Evolutionary conservation across 1,284 basidiomycete genomes (phyloP).

Genomic region (Apiotrichum montevideense): DNA sequence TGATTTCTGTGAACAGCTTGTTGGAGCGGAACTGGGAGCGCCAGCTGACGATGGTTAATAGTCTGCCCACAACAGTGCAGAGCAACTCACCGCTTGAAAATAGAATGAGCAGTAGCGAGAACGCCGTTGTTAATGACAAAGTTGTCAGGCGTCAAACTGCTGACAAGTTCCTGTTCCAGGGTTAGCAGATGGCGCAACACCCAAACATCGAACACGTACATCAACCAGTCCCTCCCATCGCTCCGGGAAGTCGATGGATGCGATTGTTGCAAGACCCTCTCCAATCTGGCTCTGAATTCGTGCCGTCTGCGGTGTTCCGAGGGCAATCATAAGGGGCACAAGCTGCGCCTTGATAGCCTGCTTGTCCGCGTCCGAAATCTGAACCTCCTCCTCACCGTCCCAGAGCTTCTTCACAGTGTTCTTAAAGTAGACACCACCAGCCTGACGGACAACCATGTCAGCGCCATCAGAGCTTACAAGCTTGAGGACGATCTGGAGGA

Average conservation of each 20-base stretch:
- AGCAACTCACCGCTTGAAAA: constrained; percentile 61
- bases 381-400: constrained; percentile 56
- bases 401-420: constrained; percentile 77
- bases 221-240: constrained; percentile 80
- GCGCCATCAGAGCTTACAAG: constrained; percentile 55
- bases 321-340: constrained; percentile 52
- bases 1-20: constrained; percentile 79
- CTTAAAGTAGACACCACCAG: constrained; percentile 81
- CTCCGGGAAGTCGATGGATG: constrained; percentile 76
- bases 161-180: constrained; percentile 66
- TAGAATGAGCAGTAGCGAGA: constrained; percentile 89
- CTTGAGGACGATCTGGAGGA: constrained; percentile 70
- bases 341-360: constrained; percentile 51
- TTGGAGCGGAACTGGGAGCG: constrained; percentile 84
- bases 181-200: background rate
- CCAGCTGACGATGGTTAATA: constrained; percentile 54
- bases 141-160: constrained; percentile 67
- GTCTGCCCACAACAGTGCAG: background rate
- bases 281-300: constrained; percentile 67
- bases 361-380: constrained; percentile 45
- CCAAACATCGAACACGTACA: constrained; percentile 52
- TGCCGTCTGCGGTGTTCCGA: constrained; percentile 46
- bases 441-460: constrained; percentile 59
- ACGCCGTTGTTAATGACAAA: constrained; percentile 84
- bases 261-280: constrained; percentile 80